Base-by-base conservation (phyloP, 768 basidiomycete genomes). In the Agrocybe pediades region DNA sequence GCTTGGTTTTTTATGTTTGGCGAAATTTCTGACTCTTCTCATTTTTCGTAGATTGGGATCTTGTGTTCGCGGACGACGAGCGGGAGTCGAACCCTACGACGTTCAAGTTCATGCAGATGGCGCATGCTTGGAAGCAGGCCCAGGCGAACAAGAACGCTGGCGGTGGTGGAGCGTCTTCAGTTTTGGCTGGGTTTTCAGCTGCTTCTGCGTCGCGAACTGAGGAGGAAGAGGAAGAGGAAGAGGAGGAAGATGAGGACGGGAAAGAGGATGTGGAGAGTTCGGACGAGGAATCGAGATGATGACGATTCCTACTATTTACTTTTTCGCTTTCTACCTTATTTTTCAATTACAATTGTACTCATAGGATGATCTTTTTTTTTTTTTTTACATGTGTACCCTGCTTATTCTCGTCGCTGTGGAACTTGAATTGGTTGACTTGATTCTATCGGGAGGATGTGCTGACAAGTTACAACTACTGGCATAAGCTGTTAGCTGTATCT, bases 1-100 rank as follows among this genome's bases (percentile, higher is more conserved):
- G 13, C 36, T 40, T 23, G 19, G 20, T 36, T 21, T 17, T 33
- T 36, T 44, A 15, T 9, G 40, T 23, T 16, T 25, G 13, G 9
- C 9, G 27, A n/a, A 16, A 74, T 91, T n/a, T 40, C n/a, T 49
- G 90, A 88, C 86, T 90, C 92, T 70, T 88, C 88, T n/a, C 95
- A 91, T 70, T n/a, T 88, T 94, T 71, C 40, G 11, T 53, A 95
- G 95, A 96, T 63, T 96, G 90, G 87, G 95, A 96, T 65, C 84
- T 95, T 64, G 87, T 95, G 19, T 98, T 98, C 69, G 87, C 94
- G 23, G 96, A 98, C 75, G 96, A 98, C 79, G 94, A 97, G 65
- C 82, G 88, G 48, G 95, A 96, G 64, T 84, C 88, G 42, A 96
- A 97, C 64, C 92, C 95, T 0, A 87, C 92, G 0, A 84, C 92